Conservation (phyloP, 805 yeast genomes). For the Wickerhamomyces xylosicus region DNA sequence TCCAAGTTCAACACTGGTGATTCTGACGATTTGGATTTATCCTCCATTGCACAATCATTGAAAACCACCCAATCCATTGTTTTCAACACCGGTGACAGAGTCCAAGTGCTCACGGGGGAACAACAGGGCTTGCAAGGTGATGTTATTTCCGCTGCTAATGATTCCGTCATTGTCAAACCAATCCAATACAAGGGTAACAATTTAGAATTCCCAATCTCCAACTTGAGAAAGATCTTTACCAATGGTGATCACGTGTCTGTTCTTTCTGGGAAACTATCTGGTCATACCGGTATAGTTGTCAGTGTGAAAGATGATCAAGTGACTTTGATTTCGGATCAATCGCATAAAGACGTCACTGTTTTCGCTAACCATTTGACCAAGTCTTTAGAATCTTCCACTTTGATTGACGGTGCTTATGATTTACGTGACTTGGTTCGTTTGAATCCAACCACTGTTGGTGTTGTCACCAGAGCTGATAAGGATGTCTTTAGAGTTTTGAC, state of each 20-base stretch:
- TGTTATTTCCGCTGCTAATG: slow-evolving; percentile 60
- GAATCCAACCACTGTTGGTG: slow-evolving; percentile 79
- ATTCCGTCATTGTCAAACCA: slow-evolving; percentile 40
- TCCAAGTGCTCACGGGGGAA: slow-evolving; percentile 87
- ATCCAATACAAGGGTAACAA: slow-evolving; percentile 35
- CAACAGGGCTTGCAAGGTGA: slow-evolving; percentile 83
- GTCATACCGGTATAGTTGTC: slow-evolving; percentile 92
- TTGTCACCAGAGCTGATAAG: slow-evolving; percentile 82
- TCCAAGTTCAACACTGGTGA: slow-evolving; percentile 69
- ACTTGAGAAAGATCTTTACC: slow-evolving; percentile 74
- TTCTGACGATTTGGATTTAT: slow-evolving; percentile 75
- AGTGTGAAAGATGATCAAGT: slow-evolving; percentile 76
- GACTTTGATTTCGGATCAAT: slow-evolving; percentile 81
- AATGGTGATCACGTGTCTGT: slow-evolving; percentile 96
- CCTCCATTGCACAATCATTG: slow-evolving; percentile 78
- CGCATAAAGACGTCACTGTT: slow-evolving; percentile 81
- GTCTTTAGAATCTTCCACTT: slow-evolving; percentile 82
- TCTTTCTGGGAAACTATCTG: slow-evolving; percentile 80
- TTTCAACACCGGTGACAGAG: slow-evolving; percentile 91
- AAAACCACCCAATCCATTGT: slow-evolving; percentile 48
- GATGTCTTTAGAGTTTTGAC: slow-evolving; percentile 73
- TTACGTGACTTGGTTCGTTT: slow-evolving; percentile 85
- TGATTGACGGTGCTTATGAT: slow-evolving; percentile 67
- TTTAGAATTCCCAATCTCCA: slow-evolving; percentile 73
- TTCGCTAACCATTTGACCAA: slow-evolving; percentile 85